Base-by-base conservation (phyloP, 306 rosid species). In the Dalbergia oliveri region DNA sequence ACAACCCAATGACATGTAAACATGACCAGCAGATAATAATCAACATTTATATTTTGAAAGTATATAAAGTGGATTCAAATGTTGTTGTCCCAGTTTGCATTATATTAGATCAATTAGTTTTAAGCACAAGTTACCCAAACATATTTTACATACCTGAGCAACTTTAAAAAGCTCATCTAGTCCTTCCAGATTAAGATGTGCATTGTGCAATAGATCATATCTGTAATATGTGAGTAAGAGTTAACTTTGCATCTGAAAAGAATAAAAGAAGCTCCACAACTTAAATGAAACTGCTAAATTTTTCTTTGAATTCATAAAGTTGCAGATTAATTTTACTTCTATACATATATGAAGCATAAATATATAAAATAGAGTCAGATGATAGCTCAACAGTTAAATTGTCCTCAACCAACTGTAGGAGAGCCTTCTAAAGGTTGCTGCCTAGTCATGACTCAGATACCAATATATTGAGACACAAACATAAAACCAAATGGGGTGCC, bases 201-300 rank as follows among this genome's bases (percentile, higher is more conserved):
- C 95, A 63, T 94, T 94, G 84, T 94, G 99, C 88, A 94, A 83
- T 84, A 92, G 95, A 85, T 94, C 99, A 81, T 94, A 94, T 83
- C 99, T 94, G 95, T 31, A 72, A 80, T 13, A 80, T 23, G 70
- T 9, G 81, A 90, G 70, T 6, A 81, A 77, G 80, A 62, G 47
- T 79, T n/a, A 80, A 85, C 56, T 54, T 78, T 58, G 31, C 57
- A 26, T 63, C 44, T n/a, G 18, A 66, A 66, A 62, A 56, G 76
- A 78, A 82, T 23, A 33, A 77, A 58, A 64, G 68, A 62, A 47
- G 44, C 76, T 66, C 67, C 44, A 58, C 43, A 35, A 66, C 60
- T 59, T 44, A 72, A 68, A 41, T 6, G 56, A 78, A 77, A 57
- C 79, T 59, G 57, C 5, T 60, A 69, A 62, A 57, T 39, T 64